These are phyloP conservation scores for Phialocephala sp. DNA, from an alignment of 2,329 filamentous ascomycete genomes.

Conservation along the genomic window DNA sequence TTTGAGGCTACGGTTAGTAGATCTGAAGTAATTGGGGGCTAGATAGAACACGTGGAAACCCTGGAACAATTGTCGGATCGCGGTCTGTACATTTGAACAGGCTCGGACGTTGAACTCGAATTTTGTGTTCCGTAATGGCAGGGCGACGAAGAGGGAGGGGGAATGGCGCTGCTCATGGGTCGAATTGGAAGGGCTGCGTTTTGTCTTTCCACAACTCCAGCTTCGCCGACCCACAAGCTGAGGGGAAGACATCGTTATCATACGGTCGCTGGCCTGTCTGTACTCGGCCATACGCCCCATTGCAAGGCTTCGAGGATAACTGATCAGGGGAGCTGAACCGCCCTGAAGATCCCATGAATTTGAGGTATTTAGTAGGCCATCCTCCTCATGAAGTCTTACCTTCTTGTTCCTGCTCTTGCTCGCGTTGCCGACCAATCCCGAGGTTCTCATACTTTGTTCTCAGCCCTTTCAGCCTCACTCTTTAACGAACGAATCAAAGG, in stretches of 20 bases:
- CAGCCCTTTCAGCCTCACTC: not conserved
- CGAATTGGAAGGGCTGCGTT: not conserved
- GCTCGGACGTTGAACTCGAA: not conserved
- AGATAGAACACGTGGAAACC: too few relatives aligned
- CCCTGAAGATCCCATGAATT: not conserved
- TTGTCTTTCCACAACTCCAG: too few relatives aligned
- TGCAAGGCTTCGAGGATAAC: not conserved
- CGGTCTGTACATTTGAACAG: not conserved
- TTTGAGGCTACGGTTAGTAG: not conserved
- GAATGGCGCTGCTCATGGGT: not conserved
- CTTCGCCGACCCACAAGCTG: not conserved
- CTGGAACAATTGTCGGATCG: not conserved
- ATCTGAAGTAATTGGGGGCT: not conserved
- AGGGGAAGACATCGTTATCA: not conserved
- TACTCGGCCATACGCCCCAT: constrained; percentile 3
- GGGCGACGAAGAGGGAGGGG: not conserved
- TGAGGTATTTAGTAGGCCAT: not conserved
- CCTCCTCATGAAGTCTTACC: not conserved
- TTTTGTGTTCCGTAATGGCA: not conserved
- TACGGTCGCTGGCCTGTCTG: not conserved
- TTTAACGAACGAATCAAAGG: not conserved
- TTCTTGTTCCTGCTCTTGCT: not conserved
- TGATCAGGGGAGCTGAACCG: not conserved
- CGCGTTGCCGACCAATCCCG: not conserved
- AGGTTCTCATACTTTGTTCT: not conserved